Evolutionary conservation across 1,284 basidiomycete species (phyloP).

Genomic region (Pascua guehoae): DNA sequence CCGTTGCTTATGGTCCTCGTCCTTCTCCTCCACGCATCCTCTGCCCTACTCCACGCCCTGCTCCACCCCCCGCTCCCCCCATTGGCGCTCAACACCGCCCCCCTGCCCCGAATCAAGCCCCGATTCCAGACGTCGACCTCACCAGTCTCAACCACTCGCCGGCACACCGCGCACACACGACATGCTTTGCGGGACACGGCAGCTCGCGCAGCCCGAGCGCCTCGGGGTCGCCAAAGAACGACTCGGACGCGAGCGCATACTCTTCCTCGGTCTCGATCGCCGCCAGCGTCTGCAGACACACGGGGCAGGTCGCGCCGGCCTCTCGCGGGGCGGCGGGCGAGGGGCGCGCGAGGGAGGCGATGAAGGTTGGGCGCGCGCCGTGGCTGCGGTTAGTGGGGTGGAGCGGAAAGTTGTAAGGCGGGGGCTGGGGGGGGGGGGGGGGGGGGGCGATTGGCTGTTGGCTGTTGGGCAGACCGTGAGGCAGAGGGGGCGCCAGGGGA

Average conservation of each 20-base stretch:
- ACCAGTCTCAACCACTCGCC: constrained; percentile 16
- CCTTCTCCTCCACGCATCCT: no score
- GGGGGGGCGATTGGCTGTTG: no score
- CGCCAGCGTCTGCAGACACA: constrained; percentile 19
- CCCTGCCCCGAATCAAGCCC: no score
- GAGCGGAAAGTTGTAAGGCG: not conserved
- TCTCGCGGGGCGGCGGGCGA: not conserved
- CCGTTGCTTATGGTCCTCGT: no score
- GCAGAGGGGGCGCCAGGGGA: no score
- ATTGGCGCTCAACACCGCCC: not conserved
- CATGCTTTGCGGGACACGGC: constrained; percentile 15
- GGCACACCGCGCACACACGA: constrained; percentile 21
- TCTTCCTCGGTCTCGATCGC: constrained; percentile 24
- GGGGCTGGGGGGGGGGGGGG: not conserved
- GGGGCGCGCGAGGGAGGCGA: constrained; percentile 14
- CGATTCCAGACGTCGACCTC: not conserved
- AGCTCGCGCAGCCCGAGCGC: constrained; percentile 19
- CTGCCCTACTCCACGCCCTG: no score
- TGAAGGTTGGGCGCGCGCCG: constrained; percentile 16
- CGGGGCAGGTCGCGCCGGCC: constrained; percentile 13
- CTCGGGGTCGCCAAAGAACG: constrained; percentile 13
- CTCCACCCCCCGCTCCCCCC: not conserved
- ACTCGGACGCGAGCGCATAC: constrained; percentile 23
- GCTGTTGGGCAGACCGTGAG: no score
- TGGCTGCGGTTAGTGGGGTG: not conserved